Evolutionary conservation across 352 stramenopile species (phyloP).

Genomic region (Pythium coloratum): DNA sequence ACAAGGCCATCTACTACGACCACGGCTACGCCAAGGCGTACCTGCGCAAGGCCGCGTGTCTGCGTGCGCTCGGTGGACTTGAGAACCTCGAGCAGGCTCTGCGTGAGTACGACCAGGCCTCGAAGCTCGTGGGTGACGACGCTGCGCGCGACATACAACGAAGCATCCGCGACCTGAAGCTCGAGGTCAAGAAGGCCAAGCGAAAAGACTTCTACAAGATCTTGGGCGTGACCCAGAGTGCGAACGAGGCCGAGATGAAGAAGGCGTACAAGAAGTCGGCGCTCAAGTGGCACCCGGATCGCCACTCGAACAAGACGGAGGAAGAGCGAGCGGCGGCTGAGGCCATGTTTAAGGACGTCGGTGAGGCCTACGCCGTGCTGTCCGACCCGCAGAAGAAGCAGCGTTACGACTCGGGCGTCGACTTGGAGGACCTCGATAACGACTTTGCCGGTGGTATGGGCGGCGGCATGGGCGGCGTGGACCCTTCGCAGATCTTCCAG

Average conservation of each 20-base stretch:
- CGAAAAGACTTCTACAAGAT: conserved; percentile 97
- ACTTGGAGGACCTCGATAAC: conserved; percentile 93
- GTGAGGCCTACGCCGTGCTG: conserved; percentile 95
- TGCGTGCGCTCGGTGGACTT: conserved; percentile 74
- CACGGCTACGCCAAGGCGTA: conserved; percentile 91
- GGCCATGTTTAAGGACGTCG: conserved; percentile 95
- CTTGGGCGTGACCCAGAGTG: conserved; percentile 71
- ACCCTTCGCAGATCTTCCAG: conserved; percentile 86
- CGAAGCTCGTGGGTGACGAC: conserved; percentile 83
- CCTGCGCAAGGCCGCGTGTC: conserved; percentile 76
- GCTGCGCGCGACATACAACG: conserved; percentile 78
- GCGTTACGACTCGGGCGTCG: conserved; percentile 94
- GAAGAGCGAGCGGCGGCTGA: conserved; percentile 92
- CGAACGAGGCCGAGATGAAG: conserved; percentile 95
- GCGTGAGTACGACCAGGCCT: conserved; percentile 89
- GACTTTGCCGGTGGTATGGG: conserved; percentile 68
- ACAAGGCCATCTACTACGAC: conserved; percentile 90
- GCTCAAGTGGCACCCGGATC: conserved; percentile 97
- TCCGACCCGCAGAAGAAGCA: conserved; percentile 92
- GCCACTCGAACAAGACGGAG: conserved; percentile 87
- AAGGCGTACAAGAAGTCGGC: conserved; percentile 96
- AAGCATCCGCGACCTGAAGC: conserved; percentile 87
- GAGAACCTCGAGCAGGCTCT: conserved; percentile 90
- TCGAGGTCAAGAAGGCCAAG: conserved; percentile 94
- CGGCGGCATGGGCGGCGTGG: conserved; percentile 75